These are phyloP conservation scores for Themeda triandra DNA, from an alignment of 176 grass and related monocot species.

Conservation along the genomic window DNA sequence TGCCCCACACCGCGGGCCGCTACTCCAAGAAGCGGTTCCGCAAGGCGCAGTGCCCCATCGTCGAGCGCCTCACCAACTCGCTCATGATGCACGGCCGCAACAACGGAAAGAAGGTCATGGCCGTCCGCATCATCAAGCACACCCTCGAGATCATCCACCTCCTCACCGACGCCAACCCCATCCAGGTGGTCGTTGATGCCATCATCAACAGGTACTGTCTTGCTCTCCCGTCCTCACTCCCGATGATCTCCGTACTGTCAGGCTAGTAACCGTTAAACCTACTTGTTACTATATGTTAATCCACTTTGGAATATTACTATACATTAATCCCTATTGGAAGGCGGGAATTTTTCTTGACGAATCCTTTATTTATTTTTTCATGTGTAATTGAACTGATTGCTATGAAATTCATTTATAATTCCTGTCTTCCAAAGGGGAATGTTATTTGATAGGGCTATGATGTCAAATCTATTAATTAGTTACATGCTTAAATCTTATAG, in stretches of 20 bases:
- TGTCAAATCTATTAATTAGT: neutral
- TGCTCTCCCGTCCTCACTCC: no score
- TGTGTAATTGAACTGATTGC: neutral
- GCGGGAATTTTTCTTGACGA: neutral
- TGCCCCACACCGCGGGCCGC: slow-evolving; percentile 80
- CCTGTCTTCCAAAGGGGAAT: neutral
- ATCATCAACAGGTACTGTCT: slow-evolving; percentile 68
- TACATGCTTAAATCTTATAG: neutral
- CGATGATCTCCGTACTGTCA: no score
- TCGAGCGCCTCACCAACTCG: slow-evolving; percentile 86
- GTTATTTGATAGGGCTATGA: neutral
- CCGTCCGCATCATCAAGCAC: slow-evolving; percentile 81
- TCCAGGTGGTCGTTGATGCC: slow-evolving; percentile 78
- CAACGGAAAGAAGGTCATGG: slow-evolving; percentile 87
- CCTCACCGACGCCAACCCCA: slow-evolving; percentile 80
- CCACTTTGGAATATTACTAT: no score
- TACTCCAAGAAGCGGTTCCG: slow-evolving; percentile 84
- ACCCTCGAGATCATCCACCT: slow-evolving; percentile 90
- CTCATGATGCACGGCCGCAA: slow-evolving; percentile 97
- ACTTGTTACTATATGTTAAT: no score
- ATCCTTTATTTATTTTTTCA: neutral
- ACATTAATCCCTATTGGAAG: no score
- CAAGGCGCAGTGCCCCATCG: slow-evolving; percentile 89
- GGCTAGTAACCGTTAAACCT: neutral
- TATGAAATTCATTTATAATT: neutral